These are phyloP conservation scores for Ganoderma sp. DNA, from an alignment of 1,284 basidiomycete species.

Conservation along the genomic window DNA sequence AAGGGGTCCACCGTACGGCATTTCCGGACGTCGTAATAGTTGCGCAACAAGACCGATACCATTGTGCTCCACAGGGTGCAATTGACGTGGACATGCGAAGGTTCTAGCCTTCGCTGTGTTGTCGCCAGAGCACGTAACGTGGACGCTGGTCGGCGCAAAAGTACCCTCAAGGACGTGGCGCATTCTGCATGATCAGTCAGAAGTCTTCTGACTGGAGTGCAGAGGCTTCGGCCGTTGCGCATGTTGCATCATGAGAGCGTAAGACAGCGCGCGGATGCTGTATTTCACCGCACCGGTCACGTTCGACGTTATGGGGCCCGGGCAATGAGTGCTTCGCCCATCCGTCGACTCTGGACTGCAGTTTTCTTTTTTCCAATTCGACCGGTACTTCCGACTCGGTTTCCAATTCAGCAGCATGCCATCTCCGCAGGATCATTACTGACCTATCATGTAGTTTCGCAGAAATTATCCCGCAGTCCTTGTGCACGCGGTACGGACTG, in stretches of 20 bases:
- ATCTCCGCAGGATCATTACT: neutral
- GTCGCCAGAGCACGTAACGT: neutral
- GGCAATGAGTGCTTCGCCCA: neutral
- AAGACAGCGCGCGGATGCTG: neutral
- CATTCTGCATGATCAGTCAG: neutral
- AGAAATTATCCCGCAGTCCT: constrained; percentile 90
- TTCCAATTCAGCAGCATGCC: constrained; percentile 1
- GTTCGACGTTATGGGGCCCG: neutral
- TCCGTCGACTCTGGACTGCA: neutral
- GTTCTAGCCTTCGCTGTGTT: neutral
- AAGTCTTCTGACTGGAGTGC: neutral
- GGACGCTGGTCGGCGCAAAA: neutral
- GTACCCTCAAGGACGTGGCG: neutral
- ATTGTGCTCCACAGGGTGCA: neutral
- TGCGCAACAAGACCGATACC: neutral
- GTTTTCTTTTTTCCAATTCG: neutral
- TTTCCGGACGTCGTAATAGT: neutral
- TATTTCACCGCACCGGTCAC: neutral
- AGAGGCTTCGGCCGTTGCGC: neutral
- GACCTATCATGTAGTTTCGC: constrained; percentile 63
- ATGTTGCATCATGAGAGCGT: neutral
- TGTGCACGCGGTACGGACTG: constrained; percentile 92
- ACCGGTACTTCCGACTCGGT: neutral
- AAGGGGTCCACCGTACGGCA: neutral
- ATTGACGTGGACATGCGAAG: neutral